These are phyloP conservation scores for Fusarium oxysporum DNA, from an alignment of 2,329 filamentous ascomycete species.

Conservation along the genomic window DNA sequence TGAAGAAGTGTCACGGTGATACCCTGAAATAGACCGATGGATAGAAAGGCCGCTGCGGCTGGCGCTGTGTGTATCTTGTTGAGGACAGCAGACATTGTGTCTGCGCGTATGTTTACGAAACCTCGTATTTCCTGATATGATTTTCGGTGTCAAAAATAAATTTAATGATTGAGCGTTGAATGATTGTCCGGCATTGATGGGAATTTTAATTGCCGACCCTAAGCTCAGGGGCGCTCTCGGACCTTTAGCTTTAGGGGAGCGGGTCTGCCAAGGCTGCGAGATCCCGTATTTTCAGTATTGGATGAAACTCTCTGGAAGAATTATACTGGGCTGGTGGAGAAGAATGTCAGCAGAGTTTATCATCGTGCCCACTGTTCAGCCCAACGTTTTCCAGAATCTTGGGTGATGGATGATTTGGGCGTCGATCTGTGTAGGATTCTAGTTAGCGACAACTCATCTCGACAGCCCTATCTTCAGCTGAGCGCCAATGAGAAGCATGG, in stretches of 20 bases:
- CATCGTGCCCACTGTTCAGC: neutral
- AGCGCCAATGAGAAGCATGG: neutral
- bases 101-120: neutral
- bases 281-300: neutral
- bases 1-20: neutral
- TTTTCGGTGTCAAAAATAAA: neutral
- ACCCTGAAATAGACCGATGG: neutral
- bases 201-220: neutral
- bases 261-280: neutral
- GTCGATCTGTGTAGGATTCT: neutral
- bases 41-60: neutral
- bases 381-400: neutral
- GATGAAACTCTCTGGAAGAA: neutral
- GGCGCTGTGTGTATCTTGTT: conserved; percentile 1
- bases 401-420: neutral
- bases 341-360: neutral
- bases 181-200: neutral
- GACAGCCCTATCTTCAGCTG: neutral
- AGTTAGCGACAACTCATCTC: neutral
- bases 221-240: neutral
- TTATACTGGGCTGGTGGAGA: neutral
- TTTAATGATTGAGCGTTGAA: neutral
- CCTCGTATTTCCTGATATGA: neutral
- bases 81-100: neutral
- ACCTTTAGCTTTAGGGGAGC: neutral